Evolutionary conservation across 2,329 filamentous ascomycete genomes (phyloP).

Genomic region (Botrytis squamosa): DNA sequence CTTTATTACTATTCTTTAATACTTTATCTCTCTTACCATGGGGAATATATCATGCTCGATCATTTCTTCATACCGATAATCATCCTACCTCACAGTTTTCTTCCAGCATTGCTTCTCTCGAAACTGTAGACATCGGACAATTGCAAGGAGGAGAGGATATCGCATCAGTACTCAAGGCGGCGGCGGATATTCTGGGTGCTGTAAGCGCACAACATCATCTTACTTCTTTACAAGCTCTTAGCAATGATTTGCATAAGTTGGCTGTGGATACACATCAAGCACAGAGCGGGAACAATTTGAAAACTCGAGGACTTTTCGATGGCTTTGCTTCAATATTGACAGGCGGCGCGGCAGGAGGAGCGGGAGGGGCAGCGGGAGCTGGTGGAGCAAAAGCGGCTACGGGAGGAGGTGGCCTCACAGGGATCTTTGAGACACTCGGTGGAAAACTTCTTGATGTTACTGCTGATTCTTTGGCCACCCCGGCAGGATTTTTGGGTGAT

Average conservation of each 20-base stretch:
- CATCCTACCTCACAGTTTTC: background rate
- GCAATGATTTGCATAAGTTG: constrained; percentile 18
- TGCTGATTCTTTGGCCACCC: constrained; percentile 6
- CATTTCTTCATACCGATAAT: constrained; percentile 1
- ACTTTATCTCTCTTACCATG: constrained; percentile 16
- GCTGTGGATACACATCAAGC: constrained; percentile 3
- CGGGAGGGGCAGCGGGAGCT: background rate
- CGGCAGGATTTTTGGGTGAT: constrained; percentile 13
- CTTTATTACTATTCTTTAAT: constrained; percentile 17
- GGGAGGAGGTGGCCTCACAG: constrained; percentile 5
- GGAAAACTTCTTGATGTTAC: background rate
- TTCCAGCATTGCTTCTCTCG: background rate
- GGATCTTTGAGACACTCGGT: background rate
- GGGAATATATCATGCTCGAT: constrained; percentile 4
- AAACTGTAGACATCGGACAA: background rate
- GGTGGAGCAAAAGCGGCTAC: background rate
- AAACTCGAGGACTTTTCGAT: constrained; percentile 4
- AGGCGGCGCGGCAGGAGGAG: background rate
- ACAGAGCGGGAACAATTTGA: background rate
- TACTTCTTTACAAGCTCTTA: constrained; percentile 11
- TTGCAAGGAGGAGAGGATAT: constrained; percentile 4
- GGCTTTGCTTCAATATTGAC: background rate
- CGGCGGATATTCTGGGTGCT: constrained; percentile 11
- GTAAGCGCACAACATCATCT: constrained; percentile 12
- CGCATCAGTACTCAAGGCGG: background rate